Evolutionary conservation across 441 rosid species (phyloP).

Genomic region (Metrosideros polymorpha): DNA sequence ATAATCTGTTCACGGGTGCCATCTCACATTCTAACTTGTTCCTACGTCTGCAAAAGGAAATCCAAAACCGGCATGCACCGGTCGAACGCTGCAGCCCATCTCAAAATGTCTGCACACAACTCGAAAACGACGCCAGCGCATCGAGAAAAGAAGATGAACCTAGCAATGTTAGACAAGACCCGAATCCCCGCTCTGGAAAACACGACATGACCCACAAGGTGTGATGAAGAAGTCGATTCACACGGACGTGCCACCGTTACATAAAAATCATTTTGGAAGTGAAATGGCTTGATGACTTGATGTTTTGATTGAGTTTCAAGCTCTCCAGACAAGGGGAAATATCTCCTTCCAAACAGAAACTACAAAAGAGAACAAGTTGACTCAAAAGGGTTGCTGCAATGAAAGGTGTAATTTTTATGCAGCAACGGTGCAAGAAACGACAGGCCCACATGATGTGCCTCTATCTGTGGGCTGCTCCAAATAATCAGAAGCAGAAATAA

Average conservation of each 20-base stretch:
- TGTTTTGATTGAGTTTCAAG: not conserved
- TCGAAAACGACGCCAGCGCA: not conserved
- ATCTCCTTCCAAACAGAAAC: not conserved
- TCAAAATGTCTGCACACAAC: not conserved
- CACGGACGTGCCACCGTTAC: not conserved
- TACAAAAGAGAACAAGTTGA: too few species aligned
- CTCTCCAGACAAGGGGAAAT: not conserved
- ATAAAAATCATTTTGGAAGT: not conserved
- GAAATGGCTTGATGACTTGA: not conserved
- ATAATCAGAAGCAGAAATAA: not conserved
- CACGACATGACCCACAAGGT: not conserved
- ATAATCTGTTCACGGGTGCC: not conserved
- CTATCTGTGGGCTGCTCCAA: not conserved
- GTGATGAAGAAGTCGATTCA: not conserved
- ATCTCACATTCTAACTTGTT: not conserved
- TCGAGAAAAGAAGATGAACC: not conserved
- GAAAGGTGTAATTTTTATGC: too few species aligned
- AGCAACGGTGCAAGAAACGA: not conserved
- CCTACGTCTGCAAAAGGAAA: not conserved
- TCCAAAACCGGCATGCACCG: not conserved
- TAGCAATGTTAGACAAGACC: not conserved
- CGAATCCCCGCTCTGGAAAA: not conserved
- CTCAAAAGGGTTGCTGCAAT: not conserved
- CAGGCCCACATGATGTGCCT: not conserved
- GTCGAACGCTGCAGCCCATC: too few species aligned